Conservation (phyloP, 495 filamentous ascomycete genomes). For the Neurospora sp. region DNA sequence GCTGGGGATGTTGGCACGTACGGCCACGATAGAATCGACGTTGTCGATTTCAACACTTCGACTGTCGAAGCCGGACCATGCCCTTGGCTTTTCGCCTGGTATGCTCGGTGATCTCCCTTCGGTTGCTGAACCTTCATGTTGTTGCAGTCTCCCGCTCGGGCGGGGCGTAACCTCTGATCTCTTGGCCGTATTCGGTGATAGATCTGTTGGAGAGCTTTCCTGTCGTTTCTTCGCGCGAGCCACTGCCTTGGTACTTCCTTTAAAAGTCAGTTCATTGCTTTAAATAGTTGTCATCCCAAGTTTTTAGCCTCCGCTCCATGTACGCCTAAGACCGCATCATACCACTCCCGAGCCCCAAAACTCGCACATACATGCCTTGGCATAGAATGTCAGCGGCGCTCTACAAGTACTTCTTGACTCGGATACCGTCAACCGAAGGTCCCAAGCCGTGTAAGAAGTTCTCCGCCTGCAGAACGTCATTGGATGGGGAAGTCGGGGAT, state of each 20-base stretch:
- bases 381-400: too few relatives aligned
- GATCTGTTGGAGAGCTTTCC: neutral
- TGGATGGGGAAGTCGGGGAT: too few relatives aligned
- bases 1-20: neutral
- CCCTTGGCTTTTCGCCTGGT: neutral
- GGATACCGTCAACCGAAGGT: too few relatives aligned
- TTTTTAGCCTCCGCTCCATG: fast-evolving
- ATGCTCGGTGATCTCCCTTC: neutral
- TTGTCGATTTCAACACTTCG: neutral
- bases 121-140: neutral
- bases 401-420: too few relatives aligned
- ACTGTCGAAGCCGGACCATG: neutral
- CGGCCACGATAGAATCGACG: fast-evolving
- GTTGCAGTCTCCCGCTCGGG: neutral
- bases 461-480: too few relatives aligned
- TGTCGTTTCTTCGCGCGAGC: neutral
- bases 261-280: too few relatives aligned
- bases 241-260: too few relatives aligned
- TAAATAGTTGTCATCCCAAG: too few relatives aligned
- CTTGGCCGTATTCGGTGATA: neutral
- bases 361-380: too few relatives aligned
- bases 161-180: neutral
- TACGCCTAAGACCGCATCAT: too few relatives aligned
- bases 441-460: too few relatives aligned
- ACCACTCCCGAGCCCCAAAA: too few relatives aligned